Percentiles rank a stretch among this genome's conserved stretches.
Conservation (phyloP, 495 filamentous ascomycete genomes). For the Aspergillus indologenus region DNA sequence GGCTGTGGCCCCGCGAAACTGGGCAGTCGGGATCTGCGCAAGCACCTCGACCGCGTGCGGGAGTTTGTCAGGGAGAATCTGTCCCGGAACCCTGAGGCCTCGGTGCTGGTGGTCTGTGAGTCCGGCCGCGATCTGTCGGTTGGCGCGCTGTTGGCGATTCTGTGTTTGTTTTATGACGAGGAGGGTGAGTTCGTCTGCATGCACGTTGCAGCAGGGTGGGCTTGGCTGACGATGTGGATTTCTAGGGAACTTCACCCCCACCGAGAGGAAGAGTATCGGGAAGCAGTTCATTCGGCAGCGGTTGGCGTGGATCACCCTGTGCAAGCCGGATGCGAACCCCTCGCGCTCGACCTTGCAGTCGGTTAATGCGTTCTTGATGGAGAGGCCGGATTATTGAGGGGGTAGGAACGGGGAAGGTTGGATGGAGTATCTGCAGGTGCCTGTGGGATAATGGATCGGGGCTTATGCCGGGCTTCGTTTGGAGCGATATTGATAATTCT, state of each 20-base stretch:
- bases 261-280: slow-evolving; percentile 44
- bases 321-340: slow-evolving; percentile 72
- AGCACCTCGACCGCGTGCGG: slow-evolving; percentile 54
- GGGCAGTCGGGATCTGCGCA: slow-evolving; percentile 71
- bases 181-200: slow-evolving; percentile 38
- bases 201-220: background rate
- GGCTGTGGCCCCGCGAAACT: slow-evolving; percentile 63
- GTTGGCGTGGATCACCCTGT: slow-evolving; percentile 73
- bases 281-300: slow-evolving; percentile 75
- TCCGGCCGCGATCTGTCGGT: slow-evolving; percentile 66
- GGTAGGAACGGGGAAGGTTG: too few species aligned
- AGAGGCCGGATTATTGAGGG: slow-evolving; percentile 37
- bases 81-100: slow-evolving; percentile 25
- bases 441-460: too few species aligned
- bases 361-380: slow-evolving; percentile 85
- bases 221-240: slow-evolving; percentile 16
- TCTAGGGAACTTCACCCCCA: slow-evolving; percentile 32
- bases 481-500: too few species aligned
- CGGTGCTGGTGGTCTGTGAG: slow-evolving; percentile 56
- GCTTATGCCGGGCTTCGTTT: too few species aligned
- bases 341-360: slow-evolving; percentile 77
- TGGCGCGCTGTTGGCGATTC: slow-evolving; percentile 56
- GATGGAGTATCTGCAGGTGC: too few species aligned
- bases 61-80: slow-evolving; percentile 43
- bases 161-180: slow-evolving; percentile 61